phyloP scores from a whole-genome alignment of 495 filamentous ascomycete species.

The Aspergillus bridgeri region DNA sequence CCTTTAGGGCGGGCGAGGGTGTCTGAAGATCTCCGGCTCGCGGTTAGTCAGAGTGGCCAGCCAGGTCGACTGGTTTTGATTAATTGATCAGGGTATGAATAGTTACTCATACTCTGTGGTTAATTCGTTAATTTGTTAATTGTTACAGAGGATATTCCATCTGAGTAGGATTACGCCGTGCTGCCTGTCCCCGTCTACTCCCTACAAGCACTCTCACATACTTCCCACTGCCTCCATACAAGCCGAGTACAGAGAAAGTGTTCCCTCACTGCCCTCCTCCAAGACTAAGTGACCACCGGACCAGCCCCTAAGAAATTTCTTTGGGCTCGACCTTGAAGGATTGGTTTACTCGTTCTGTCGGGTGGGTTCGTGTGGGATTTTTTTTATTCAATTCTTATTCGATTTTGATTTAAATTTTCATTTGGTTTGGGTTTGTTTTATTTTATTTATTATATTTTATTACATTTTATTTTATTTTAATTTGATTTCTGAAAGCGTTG shows the following conservation, averaged over 20 bases:
- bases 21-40: conserved; percentile 2
- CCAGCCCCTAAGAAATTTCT: background rate
- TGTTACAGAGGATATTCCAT: no score
- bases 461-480: background rate
- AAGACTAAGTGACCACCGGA: no score
- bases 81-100: no score
- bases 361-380: background rate
- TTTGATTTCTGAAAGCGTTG: background rate
- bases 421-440: conserved; percentile 1
- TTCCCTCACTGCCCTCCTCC: no score
- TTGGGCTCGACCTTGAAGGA: background rate
- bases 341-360: background rate
- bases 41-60: conserved; percentile 5
- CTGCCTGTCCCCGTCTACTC: no score
- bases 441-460: background rate
- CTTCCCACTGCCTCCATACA: no score
- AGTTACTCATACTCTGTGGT: no score
- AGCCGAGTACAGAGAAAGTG: no score
- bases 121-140: no score
- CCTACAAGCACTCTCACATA: no score
- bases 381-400: background rate
- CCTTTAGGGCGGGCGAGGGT: background rate
- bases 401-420: background rate
- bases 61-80: background rate
- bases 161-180: no score